Evolutionary conservation across 768 basidiomycete species (phyloP).

Genomic region (Agaricus sinodeliciosus): DNA sequence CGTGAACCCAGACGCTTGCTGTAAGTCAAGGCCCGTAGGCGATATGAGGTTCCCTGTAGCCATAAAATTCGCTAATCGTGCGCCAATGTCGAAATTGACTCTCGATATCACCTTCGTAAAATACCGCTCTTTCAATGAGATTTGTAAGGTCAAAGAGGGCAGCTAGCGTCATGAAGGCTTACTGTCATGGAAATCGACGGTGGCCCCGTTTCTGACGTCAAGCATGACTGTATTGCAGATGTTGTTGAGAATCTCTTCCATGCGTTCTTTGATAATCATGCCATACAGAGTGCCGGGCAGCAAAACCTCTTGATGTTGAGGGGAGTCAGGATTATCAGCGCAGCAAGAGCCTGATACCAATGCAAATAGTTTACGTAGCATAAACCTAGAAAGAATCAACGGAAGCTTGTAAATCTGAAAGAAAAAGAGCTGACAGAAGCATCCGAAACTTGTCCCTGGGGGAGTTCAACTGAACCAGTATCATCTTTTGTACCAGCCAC

Average conservation of each 20-base stretch:
- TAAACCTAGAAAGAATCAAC: constrained; percentile 55
- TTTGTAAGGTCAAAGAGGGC: background rate
- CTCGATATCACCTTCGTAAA: constrained; percentile 67
- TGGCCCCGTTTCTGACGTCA: constrained; percentile 72
- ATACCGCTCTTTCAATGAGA: constrained; percentile 56
- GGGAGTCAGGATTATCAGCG: constrained; percentile 96
- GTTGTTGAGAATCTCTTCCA: constrained; percentile 81
- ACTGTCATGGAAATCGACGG: constrained; percentile 90
- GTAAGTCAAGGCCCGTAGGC: constrained; percentile 91
- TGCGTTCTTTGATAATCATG: constrained; percentile 97
- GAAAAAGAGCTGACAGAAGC: constrained; percentile 68
- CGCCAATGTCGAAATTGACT: constrained; percentile 88
- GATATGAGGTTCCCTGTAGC: constrained; percentile 96
- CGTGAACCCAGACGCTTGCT: constrained; percentile 97
- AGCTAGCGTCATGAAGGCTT: constrained; percentile 21
- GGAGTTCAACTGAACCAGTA: constrained; percentile 83
- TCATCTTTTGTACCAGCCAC: constrained; percentile 77
- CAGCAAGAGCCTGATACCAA: constrained; percentile 86
- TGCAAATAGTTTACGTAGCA: constrained; percentile 93
- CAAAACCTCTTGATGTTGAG: constrained; percentile 96
- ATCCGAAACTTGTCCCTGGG: constrained; percentile 93
- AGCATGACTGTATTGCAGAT: constrained; percentile 61
- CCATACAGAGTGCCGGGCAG: constrained; percentile 89
- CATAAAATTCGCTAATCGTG: constrained; percentile 87
- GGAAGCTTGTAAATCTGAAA: background rate